Evolutionary conservation across 1,284 basidiomycete species (phyloP), one percentile per base, ranked within the genome.

Genomic region (Porodaedalea pini): DNA sequence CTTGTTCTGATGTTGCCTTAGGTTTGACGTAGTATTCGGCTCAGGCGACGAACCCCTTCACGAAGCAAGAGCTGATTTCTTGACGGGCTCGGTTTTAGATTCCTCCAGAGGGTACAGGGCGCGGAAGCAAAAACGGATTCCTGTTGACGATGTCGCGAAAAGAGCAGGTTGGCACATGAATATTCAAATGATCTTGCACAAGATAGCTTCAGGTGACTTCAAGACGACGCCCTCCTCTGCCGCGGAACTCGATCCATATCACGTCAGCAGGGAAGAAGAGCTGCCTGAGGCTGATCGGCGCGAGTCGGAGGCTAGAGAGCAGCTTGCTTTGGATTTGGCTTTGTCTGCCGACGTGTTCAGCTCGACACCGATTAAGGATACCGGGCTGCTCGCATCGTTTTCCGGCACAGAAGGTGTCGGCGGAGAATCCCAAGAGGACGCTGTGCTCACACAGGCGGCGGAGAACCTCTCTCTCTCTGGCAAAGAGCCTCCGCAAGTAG

Each of bases 331-430:
- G 34, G 88, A 91, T 67, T 71, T 90, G 32, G 69, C 74, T 10
- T 70, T 91, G 27, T 81, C 86, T 2, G 71, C 71, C 10, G 75
- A 83, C 62, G 71, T 86, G 10, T 86, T 79, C 63, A 81, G 82
- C 15, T 72, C 72, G 4, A 66, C 74, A 13, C 70, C 83, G 57
- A 61, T 70, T 4, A 72, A 70, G 53, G 52, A 61, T 11, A 32
- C 43, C 25, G 50, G 62, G 29, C 53, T 63, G 0, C 57, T 66
- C 32, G 57, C 66, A 13, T 70, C 67, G 34, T 67, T 61, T 13
- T 63, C 73, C 36, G 70, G 68, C 23, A 58, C 83, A 32, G 80
- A 83, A 65, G 75, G 73, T 1, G 78, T 54, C 25, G 48, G 51
- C 10, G 17, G 40, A 1, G 23, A 47, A 11, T 15, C 29, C 11